These are phyloP conservation scores for Prunus armeniaca DNA, from an alignment of 306 rosid genomes.

Conservation along the genomic window DNA sequence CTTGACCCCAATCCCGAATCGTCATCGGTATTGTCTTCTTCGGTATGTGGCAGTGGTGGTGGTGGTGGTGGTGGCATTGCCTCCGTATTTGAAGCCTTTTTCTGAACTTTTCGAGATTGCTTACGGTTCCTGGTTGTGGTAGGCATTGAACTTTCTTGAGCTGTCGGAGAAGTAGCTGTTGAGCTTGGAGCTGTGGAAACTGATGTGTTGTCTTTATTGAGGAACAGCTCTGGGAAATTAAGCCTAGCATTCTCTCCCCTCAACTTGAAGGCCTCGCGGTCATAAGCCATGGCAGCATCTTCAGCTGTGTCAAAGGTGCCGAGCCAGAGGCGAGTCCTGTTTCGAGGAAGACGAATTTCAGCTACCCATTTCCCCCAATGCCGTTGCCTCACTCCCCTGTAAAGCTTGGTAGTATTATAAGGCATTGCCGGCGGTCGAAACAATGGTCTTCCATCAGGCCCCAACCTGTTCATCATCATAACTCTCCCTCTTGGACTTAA, in stretches of 20 bases:
- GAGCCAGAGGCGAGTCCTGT: slow-evolving; percentile 90
- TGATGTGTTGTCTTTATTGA: slow-evolving; percentile 46
- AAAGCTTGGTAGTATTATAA: slow-evolving; percentile 66
- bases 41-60: not conserved
- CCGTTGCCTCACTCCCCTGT: slow-evolving; percentile 94
- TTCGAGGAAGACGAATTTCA: slow-evolving; percentile 87
- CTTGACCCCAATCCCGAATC: slow-evolving; percentile 54
- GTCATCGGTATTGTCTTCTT: slow-evolving; percentile 40
- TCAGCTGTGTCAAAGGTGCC: slow-evolving; percentile 98
- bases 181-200: slow-evolving; percentile 30
- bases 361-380: slow-evolving; percentile 99
- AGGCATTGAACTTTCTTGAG: slow-evolving; percentile 19
- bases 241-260: slow-evolving; percentile 96
- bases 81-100: slow-evolving; percentile 15
- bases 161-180: slow-evolving; percentile 28
- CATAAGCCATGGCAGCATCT: slow-evolving; percentile 97
- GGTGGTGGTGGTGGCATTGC: slow-evolving; percentile 20
- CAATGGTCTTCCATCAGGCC: slow-evolving; percentile 46
- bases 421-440: slow-evolving; percentile 58
- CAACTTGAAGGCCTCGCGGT: slow-evolving; percentile 85
- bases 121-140: slow-evolving; percentile 14
- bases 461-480: slow-evolving; percentile 63
- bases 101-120: slow-evolving; percentile 16
- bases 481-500: slow-evolving; percentile 65
- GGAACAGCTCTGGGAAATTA: slow-evolving; percentile 79